Evolutionary conservation across 2,329 filamentous ascomycete species (phyloP).

Genomic region (Dactylellina parvicollis): DNA sequence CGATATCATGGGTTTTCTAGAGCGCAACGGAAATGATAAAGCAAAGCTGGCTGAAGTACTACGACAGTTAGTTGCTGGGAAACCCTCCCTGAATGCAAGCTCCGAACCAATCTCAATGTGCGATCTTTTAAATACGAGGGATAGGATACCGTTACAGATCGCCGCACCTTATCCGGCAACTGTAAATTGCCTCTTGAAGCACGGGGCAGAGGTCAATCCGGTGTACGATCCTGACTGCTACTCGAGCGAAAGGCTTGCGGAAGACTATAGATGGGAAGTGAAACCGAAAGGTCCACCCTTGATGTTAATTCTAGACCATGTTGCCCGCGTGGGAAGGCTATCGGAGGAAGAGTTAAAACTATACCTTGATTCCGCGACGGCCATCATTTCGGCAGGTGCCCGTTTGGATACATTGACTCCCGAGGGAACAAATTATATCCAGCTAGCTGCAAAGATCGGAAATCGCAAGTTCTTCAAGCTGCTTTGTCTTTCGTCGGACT

Average conservation of each 20-base stretch:
- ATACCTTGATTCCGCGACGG: slow-evolving; percentile 4
- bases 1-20: background rate
- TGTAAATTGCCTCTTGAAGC: background rate
- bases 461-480: background rate
- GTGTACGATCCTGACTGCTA: background rate
- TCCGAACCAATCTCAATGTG: background rate
- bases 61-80: background rate
- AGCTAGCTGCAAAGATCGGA: slow-evolving; percentile 3
- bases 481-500: background rate
- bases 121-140: background rate
- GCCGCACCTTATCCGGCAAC: background rate
- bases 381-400: slow-evolving; percentile 3
- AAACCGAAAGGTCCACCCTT: background rate
- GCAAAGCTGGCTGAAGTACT: background rate
- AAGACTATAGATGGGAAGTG: background rate
- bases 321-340: too few relatives aligned
- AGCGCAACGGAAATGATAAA: background rate
- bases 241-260: background rate
- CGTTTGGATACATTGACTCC: background rate
- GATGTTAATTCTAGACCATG: background rate
- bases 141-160: background rate
- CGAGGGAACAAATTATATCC: background rate
- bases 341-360: background rate
- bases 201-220: slow-evolving; percentile 5
- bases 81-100: background rate